Percentiles rank a stretch among this genome's conserved stretches.
phyloP scores from a whole-genome alignment of 176 grass and related monocot genomes.

The Lolium perenne region DNA sequence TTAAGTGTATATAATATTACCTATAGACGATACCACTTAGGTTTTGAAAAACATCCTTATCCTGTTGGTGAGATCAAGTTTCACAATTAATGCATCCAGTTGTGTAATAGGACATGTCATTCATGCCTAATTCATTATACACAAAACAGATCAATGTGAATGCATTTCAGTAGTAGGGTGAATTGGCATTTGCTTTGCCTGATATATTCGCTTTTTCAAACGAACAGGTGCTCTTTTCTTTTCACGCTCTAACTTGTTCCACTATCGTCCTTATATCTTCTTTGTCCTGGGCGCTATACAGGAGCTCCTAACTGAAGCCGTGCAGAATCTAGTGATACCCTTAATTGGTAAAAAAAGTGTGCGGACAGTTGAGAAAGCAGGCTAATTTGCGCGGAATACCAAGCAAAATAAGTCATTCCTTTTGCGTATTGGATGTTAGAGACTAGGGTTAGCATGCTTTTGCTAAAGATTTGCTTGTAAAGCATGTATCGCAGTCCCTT shows the following conservation, averaged over 20 bases:
- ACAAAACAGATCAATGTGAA: background rate
- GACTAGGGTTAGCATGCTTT: background rate
- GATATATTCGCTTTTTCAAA: background rate
- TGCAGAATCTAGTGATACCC: background rate
- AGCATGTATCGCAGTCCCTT: background rate
- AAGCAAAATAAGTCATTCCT: background rate
- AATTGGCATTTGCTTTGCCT: background rate
- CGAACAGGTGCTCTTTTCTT: background rate
- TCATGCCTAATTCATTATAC: background rate
- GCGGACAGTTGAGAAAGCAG: background rate
- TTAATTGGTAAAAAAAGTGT: background rate
- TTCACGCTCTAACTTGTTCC: background rate
- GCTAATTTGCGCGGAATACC: background rate
- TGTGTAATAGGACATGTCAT: background rate
- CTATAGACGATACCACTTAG: background rate
- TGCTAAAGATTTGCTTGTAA: conserved; percentile 6
- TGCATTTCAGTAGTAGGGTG: background rate
- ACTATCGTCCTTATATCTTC: background rate
- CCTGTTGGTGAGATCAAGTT: background rate
- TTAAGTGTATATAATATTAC: no score
- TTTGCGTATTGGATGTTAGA: background rate
- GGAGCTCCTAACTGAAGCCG: background rate
- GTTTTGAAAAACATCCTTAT: background rate
- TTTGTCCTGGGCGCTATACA: background rate
- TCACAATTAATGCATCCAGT: background rate